Percentiles rank a stretch among this genome's conserved stretches.
Conservation (phyloP, 805 yeast genomes). For the Debaryomyces tyrocola region DNA sequence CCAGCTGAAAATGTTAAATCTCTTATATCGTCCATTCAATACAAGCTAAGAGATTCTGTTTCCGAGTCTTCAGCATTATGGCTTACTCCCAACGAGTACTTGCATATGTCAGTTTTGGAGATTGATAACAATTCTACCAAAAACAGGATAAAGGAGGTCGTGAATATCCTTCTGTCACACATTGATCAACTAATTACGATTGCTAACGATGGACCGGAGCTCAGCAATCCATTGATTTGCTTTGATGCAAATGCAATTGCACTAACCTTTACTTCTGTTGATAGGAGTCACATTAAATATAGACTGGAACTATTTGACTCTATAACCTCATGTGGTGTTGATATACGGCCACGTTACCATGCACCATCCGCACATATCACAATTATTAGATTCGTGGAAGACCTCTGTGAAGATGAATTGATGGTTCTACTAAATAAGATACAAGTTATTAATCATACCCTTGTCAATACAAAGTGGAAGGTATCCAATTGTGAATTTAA, state of each 20-base stretch:
- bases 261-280: not conserved
- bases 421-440: not conserved
- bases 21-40: not conserved
- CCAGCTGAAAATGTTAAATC: not conserved
- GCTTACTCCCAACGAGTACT: not conserved
- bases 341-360: not conserved
- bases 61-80: not conserved
- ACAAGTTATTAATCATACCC: not conserved
- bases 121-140: not conserved
- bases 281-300: not conserved
- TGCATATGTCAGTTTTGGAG: constrained; percentile 1
- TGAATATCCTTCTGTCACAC: not conserved
- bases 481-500: constrained; percentile 1
- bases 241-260: constrained; percentile 3
- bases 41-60: not conserved
- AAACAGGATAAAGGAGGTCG: not conserved
- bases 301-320: not conserved
- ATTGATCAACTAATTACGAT: not conserved
- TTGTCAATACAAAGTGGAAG: not conserved
- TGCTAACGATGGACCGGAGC: not conserved
- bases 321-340: not conserved
- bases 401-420: not conserved
- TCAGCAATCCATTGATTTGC: not conserved
- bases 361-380: constrained; percentile 2
- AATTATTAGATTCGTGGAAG: not conserved